A percentile compares a stretch with the other conserved stretches of the same genome.
Conservation (phyloP, 208 protist species). For the Leishmania tarentolae region DNA sequence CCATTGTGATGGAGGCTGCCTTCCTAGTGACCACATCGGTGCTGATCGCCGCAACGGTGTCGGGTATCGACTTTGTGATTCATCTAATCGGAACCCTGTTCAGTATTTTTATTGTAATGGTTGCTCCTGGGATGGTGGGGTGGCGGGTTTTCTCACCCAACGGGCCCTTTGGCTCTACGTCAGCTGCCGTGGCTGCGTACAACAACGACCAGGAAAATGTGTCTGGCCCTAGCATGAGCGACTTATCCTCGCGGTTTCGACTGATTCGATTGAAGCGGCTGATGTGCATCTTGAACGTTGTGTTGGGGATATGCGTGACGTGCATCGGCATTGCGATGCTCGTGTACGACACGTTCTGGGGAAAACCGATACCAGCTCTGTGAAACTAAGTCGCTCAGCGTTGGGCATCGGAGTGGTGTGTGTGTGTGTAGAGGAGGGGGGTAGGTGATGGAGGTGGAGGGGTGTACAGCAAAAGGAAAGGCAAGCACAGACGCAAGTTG, state of each 20-base stretch:
- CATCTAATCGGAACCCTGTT: slow-evolving; percentile 65
- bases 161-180: slow-evolving; percentile 23
- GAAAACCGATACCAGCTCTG: background rate
- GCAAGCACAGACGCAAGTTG: background rate
- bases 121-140: slow-evolving; percentile 55
- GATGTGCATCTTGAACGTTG: slow-evolving; percentile 39
- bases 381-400: background rate
- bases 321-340: slow-evolving; percentile 36
- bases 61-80: slow-evolving; percentile 74
- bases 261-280: slow-evolving; percentile 34
- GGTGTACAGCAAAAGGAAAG: background rate
- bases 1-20: slow-evolving; percentile 67
- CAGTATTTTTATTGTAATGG: slow-evolving; percentile 66
- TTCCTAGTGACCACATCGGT: slow-evolving; percentile 56
- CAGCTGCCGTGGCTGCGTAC: slow-evolving; percentile 8
- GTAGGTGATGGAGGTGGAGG: too few relatives aligned
- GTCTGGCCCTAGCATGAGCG: background rate
- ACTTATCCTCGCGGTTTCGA: slow-evolving; percentile 19
- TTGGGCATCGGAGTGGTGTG: too few relatives aligned
- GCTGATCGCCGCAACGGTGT: slow-evolving; percentile 44
- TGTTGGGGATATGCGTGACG: slow-evolving; percentile 45
- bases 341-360: slow-evolving; percentile 20
- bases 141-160: slow-evolving; percentile 53
- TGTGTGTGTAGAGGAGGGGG: too few relatives aligned
- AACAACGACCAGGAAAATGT: too few relatives aligned